Conservation (phyloP, 768 basidiomycete species). For the Lentinula detonsa region DNA sequence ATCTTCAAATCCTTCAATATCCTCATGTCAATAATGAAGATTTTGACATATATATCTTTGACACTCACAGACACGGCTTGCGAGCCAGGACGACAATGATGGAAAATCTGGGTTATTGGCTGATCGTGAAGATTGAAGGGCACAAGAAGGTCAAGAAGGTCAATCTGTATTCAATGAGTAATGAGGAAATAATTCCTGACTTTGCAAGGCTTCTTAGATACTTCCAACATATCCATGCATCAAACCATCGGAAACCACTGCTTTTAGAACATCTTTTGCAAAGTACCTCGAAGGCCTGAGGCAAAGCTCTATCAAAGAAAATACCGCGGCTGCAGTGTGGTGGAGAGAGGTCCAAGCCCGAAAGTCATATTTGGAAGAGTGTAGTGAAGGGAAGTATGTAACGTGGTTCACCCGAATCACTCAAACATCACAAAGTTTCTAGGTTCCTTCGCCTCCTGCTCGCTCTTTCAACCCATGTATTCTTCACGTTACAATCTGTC, state of each 20-base stretch:
- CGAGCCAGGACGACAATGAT: conserved; percentile 45
- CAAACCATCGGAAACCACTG: conserved; percentile 44
- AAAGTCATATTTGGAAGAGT: conserved; percentile 51
- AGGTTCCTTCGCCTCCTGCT: conserved; percentile 50
- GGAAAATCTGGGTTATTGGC: conserved; percentile 47
- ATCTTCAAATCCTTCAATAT: conserved; percentile 48
- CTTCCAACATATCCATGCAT: conserved; percentile 45
- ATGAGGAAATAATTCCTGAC: not conserved
- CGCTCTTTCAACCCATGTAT: conserved; percentile 14
- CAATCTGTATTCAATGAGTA: not conserved
- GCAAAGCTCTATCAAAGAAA: conserved; percentile 26
- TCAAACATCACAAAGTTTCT: conserved; percentile 26
- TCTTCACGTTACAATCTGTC: not conserved
- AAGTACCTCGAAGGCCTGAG: conserved; percentile 46
- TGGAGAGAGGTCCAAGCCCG: conserved; percentile 54
- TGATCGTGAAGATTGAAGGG: conserved; percentile 33
- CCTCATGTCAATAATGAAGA: conserved; percentile 39
- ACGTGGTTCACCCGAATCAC: not conserved
- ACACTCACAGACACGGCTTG: conserved; percentile 35
- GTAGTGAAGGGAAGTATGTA: conserved; percentile 39
- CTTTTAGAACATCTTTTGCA: conserved; percentile 44
- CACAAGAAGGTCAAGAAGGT: conserved; percentile 23
- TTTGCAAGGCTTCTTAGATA: conserved; percentile 23
- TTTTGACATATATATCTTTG: conserved; percentile 45
- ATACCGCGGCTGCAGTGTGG: conserved; percentile 25